phyloP scores from a whole-genome alignment of 164 flowering plant genomes.

The Echeveria elegans region DNA sequence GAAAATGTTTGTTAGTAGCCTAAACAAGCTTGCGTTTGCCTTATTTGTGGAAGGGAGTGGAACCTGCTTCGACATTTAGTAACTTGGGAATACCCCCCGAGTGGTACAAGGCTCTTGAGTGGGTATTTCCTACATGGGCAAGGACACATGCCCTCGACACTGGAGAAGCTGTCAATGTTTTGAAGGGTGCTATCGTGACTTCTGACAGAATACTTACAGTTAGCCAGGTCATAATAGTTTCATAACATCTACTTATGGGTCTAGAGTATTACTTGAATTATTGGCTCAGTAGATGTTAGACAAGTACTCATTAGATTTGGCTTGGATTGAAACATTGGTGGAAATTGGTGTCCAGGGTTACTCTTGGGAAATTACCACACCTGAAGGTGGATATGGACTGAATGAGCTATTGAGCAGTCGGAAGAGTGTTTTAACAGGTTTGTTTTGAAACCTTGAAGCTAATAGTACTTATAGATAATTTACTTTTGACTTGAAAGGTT shows the following conservation, averaged over 20 bases:
- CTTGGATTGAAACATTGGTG: neutral
- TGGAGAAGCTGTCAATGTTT: constrained; percentile 90
- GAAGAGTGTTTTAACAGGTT: constrained; percentile 58
- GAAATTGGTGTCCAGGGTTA: constrained; percentile 46
- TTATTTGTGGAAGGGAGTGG: constrained; percentile 69
- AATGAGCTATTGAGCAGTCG: constrained; percentile 64
- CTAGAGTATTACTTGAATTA: neutral
- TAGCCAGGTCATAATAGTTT: constrained; percentile 62
- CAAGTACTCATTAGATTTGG: neutral
- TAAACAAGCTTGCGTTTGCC: neutral
- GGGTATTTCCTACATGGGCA: constrained; percentile 97
- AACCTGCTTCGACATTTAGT: constrained; percentile 61
- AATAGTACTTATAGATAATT: neutral
- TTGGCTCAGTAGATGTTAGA: neutral
- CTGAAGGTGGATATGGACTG: constrained; percentile 90
- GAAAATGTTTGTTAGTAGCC: neutral
- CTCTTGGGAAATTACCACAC: constrained; percentile 92
- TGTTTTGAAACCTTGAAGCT: neutral
- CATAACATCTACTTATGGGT: neutral
- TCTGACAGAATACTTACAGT: constrained; percentile 86
- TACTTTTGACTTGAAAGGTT: neutral
- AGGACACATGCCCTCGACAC: constrained; percentile 95
- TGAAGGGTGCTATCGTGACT: constrained; percentile 92
- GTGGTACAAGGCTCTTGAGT: constrained; percentile 89
- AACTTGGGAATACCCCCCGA: constrained; percentile 76